A percentile compares a stretch with the other conserved stretches of the same genome.
Conservation (phyloP, 495 filamentous ascomycete genomes). For the Penicillium chermesinum region DNA sequence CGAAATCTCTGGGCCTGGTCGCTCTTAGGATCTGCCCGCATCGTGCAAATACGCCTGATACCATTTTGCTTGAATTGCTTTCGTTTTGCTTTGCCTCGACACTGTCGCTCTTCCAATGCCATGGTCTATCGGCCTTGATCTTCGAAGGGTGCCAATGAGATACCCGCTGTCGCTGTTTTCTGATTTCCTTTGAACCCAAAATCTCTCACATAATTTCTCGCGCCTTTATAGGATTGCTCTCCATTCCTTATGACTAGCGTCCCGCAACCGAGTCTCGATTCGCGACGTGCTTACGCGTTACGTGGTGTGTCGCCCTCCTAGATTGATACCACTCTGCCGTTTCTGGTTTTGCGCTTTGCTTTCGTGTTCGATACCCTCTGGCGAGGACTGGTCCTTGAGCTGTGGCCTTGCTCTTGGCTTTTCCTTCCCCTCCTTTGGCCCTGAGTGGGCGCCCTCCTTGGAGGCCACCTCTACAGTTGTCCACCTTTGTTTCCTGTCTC, state of each 20-base stretch:
- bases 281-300: constrained; percentile 34
- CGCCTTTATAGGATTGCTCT: constrained; percentile 15
- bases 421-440: constrained; percentile 1
- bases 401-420: constrained; percentile 3
- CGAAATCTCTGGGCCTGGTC: constrained; percentile 8
- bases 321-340: constrained; percentile 50
- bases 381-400: constrained; percentile 26
- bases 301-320: constrained; percentile 40
- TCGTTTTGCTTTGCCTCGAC: constrained; percentile 25
- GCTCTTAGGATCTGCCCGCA: constrained; percentile 2
- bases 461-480: constrained; percentile 19
- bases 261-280: constrained; percentile 31
- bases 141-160: constrained; percentile 25
- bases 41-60: constrained; percentile 24
- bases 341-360: constrained; percentile 26
- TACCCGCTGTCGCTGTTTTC: constrained; percentile 35
- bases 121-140: constrained; percentile 1
- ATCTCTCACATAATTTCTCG: constrained; percentile 17
- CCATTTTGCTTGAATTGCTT: constrained; percentile 18
- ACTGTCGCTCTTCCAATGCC: constrained; percentile 13
- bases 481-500: constrained; percentile 20
- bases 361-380: constrained; percentile 36
- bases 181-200: constrained; percentile 10
- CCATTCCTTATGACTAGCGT: constrained; percentile 39
- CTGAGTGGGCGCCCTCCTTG: constrained; percentile 4